phyloP scores from a whole-genome alignment of 2,329 filamentous ascomycete genomes.

The Aspergillus vadensis region DNA sequence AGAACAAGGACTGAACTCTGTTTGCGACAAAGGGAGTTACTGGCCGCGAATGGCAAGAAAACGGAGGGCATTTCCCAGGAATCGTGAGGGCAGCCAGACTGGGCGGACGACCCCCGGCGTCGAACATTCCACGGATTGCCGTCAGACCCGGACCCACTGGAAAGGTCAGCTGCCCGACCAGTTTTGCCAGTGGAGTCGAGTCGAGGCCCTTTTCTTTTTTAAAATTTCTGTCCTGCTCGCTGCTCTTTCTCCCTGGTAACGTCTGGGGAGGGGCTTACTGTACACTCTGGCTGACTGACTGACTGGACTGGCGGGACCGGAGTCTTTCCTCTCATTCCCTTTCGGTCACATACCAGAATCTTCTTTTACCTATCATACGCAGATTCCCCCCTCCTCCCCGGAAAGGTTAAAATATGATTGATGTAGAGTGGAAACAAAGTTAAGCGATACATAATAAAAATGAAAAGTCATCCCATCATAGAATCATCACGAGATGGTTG shows the following conservation, averaged over 20 bases:
- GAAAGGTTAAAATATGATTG: background rate
- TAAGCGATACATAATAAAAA: background rate
- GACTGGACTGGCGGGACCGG: too few relatives aligned
- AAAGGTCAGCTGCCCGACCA: slow-evolving; percentile 21
- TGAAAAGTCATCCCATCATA: background rate
- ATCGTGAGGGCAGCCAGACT: slow-evolving; percentile 2
- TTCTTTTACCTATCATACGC: background rate
- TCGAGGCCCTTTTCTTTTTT: slow-evolving; percentile 6
- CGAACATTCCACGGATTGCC: slow-evolving; percentile 25
- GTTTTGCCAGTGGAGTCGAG: slow-evolving; percentile 20
- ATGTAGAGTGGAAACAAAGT: too few relatives aligned
- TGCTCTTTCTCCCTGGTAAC: background rate
- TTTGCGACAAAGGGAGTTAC: background rate
- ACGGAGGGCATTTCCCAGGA: background rate
- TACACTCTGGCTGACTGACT: too few relatives aligned
- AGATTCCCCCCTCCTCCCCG: background rate
- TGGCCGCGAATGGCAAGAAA: background rate
- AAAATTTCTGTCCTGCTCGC: background rate
- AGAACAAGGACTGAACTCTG: too few relatives aligned
- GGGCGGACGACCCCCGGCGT: slow-evolving; percentile 12
- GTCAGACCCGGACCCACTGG: slow-evolving; percentile 18
- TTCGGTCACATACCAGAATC: background rate
- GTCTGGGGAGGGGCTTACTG: background rate
- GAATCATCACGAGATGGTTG: background rate
- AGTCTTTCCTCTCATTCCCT: background rate